Base-by-base conservation (phyloP, 495 filamentous ascomycete genomes). In the Aspergillus homomorphus region DNA sequence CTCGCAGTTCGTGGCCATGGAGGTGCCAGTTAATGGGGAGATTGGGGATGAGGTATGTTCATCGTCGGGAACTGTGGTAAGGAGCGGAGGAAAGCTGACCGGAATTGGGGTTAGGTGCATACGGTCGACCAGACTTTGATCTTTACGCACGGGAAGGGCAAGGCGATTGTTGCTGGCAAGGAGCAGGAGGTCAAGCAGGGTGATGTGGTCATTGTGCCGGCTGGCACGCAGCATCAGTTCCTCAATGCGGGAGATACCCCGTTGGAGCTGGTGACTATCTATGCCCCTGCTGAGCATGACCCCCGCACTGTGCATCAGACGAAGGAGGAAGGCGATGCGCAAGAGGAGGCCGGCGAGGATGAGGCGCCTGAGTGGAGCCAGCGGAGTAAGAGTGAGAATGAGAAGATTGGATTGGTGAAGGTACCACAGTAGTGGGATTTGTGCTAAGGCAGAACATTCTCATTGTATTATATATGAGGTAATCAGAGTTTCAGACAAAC, bases 181-280 rank as follows among this genome's bases (percentile, higher is more conserved):
- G 82, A 87, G 51, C 82, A 86, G 49, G 69, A 77, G 30, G 73
- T 87, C 52, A 77, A 80, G 50, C 82, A 82, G 1, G 79, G 80
- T 24, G 84, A 86, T 59, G 76, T 87, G 55, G 80, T 87, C 55
- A 77, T 86, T 45, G 84, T 88, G 6, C 84, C 85, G 0, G 84
- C 84, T 0, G 84, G 84, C 0, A 86, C 84, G 12, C 81, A 86
- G 69, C 85, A 88, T 63, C 83, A 87, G 62, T 87, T 88, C 61
- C 68, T 86, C n/a, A 87, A 85, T 59, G 82, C 72, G 19, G 82
- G 80, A 2, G 66, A 73, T 7, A 70, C 69, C 21, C 76, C 80
- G 14, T 62, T 85, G 62, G 81, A 84, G 54, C 67, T 86, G 20
- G 79, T 85, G 18, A 87, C 82, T 0, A 77, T 86, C n/a, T 88